Base-by-base conservation (phyloP, 2,329 filamentous ascomycete species). In the Trichothecium sympodiale region DNA sequence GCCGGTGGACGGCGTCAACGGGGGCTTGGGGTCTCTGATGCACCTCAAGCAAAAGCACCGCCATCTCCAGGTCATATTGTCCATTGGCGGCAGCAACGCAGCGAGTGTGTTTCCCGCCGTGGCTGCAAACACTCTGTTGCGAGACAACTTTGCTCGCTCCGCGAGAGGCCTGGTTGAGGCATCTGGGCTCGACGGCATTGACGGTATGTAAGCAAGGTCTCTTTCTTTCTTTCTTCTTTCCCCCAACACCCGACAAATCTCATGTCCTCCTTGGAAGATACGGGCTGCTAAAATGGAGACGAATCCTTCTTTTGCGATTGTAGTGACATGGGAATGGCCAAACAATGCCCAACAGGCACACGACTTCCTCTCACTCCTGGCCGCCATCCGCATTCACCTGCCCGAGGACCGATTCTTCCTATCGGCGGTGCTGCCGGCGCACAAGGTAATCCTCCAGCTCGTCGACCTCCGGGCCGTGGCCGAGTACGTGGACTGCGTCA, bases 311-410 rank as follows among this genome's bases (percentile, higher is more conserved):
- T n/a, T n/a, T n/a, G n/a, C n/a, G n/a, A n/a, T n/a, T n/a, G n/a
- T 40, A 89, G 83, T 91, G 52, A 79, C 83, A 48, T 91, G 84
- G 84, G 78, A 86, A 52, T 82, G 85, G 46, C 83, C 84, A 3
- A 68, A 69, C 37, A 67, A 81, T 50, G 53, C 65, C 2, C 64
- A 75, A 36, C 74, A 88, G 56, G 83, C 82, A 17, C 62, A 67
- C 41, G 71, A 87, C 53, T 88, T 86, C 51, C 57, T 87, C 31
- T 66, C 71, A 14, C 67, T 91, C 17, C 67, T 89, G 20, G 72
- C 75, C 8, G 65, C 72, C 14, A 61, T 85, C 35, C 78, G 84
- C 39, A 60, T 74, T 38, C 69, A 77, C 38, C 65, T 89, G n/a
- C 77, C 80, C 12, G 65, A 76, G 23, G 77, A 81, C 29, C 65